These are phyloP conservation scores for Saccharomycopsis fermentans DNA, from an alignment of 805 yeast species.

Conservation along the genomic window DNA sequence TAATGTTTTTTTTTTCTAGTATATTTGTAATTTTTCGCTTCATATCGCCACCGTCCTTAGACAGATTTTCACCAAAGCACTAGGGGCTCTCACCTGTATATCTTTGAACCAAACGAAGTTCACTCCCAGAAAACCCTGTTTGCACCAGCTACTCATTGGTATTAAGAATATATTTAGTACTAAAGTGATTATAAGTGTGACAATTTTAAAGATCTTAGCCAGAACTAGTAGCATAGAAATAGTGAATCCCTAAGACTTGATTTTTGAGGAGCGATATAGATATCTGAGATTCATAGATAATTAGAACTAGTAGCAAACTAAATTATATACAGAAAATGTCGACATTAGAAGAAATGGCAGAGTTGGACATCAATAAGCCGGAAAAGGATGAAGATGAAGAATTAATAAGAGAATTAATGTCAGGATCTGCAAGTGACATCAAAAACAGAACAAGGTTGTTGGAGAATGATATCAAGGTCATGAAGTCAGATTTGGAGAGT, in stretches of 20 bases:
- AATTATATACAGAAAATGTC: conserved; percentile 39
- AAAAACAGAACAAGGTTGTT: conserved; percentile 75
- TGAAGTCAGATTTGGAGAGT: conserved; percentile 85
- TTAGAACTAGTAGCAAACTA: background rate
- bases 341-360: conserved; percentile 74
- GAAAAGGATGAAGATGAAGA: conserved; percentile 36
- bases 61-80: background rate
- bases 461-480: conserved; percentile 92
- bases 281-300: background rate
- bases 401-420: conserved; percentile 73
- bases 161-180: too few species aligned
- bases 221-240: too few species aligned
- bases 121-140: too few species aligned
- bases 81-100: too few species aligned
- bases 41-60: background rate
- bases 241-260: too few species aligned
- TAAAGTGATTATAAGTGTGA: too few species aligned
- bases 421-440: conserved; percentile 71
- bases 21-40: background rate
- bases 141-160: too few species aligned
- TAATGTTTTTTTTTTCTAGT: too few species aligned
- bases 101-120: too few species aligned
- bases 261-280: too few species aligned
- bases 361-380: conserved; percentile 28
- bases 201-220: too few species aligned